Base-by-base conservation (phyloP, 495 filamentous ascomycete species). In the Penicillium coprophilum region DNA sequence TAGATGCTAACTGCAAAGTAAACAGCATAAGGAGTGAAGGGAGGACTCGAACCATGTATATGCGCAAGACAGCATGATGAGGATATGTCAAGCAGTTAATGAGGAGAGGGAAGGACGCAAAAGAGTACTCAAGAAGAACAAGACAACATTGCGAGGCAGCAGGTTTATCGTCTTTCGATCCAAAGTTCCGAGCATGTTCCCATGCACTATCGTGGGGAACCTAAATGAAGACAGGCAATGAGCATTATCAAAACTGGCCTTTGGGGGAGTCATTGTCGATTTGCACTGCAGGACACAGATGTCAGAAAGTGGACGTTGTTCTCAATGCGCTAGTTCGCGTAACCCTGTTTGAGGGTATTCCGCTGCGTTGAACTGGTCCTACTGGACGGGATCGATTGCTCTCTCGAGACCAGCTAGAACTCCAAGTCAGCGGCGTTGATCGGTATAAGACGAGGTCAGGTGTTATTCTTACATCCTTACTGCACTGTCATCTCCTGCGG, bases 401-500 rank as follows among this genome's bases (percentile, higher is more conserved):
- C 7, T 74, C 72, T 62, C 64, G 68, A 41, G 73, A 70, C 76
- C 76, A 79, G 50, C 76, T 79, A 24, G 8, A 49, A 32, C 12
- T 36, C 12, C 3, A 5, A 2, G 59, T 76, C 53, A 76, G 68
- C 10, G 12, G 34, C n/a, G 30, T 34, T 17, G 30, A 31, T 17
- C 27, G n/a, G 6, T 11, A 41, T 7, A 19, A 39, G 24, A 38
- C 15, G 34, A 23, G 30, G 20, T 13, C 12, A 27, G 56, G 17
- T 17, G 23, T 24, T 20, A 17, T 19, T n/a, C 68, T 64, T 80
- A 96, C 92, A 98, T 96, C 69, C 89, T 85, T 51, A 97, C 86
- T 64, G 82, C 85, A 40, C 76, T 73, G 64, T 98, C 94, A 68
- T 98, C 94, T 4, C 94, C 93, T 56, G 89, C 92, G 11, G 91